These are phyloP conservation scores for Verticillium isaacii DNA, from an alignment of 2,329 filamentous ascomycete genomes.

Conservation along the genomic window DNA sequence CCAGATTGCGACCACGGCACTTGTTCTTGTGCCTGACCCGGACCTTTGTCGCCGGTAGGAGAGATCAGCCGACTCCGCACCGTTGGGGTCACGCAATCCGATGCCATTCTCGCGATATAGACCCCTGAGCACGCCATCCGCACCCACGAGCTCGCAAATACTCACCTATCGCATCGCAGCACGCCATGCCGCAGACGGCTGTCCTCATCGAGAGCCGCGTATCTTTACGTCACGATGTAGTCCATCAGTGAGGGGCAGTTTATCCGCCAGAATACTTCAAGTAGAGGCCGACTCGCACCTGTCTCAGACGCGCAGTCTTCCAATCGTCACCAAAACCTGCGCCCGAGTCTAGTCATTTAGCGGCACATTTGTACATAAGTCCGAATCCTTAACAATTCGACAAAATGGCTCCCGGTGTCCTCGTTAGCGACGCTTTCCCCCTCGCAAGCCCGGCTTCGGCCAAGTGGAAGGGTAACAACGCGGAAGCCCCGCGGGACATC, in stretches of 20 bases:
- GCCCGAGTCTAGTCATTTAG: neutral
- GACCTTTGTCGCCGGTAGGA: neutral
- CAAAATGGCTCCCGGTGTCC: conserved; percentile 14
- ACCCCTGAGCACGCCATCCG: conserved; percentile 11
- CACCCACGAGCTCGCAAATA: conserved; percentile 9
- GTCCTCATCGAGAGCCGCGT: neutral
- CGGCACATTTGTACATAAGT: neutral
- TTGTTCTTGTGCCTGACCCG: neutral
- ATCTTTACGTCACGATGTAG: conserved; percentile 1
- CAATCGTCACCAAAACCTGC: neutral
- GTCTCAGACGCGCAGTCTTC: neutral
- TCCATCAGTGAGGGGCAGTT: neutral
- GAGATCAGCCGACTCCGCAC: neutral
- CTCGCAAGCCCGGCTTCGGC: conserved; percentile 1
- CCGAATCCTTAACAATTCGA: neutral
- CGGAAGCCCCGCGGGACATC: conserved; percentile 27
- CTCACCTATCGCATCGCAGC: neutral
- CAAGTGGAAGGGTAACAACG: conserved; percentile 20
- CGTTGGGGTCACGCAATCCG: neutral
- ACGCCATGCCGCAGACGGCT: neutral
- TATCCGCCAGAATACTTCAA: neutral
- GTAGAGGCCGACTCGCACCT: neutral
- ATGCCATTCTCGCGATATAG: conserved; percentile 9
- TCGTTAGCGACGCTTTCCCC: conserved; percentile 11
- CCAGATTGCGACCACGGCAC: neutral